Evolutionary conservation across 116 monocot genomes (phyloP).

Genomic region (Dioscorea cayenensis): DNA sequence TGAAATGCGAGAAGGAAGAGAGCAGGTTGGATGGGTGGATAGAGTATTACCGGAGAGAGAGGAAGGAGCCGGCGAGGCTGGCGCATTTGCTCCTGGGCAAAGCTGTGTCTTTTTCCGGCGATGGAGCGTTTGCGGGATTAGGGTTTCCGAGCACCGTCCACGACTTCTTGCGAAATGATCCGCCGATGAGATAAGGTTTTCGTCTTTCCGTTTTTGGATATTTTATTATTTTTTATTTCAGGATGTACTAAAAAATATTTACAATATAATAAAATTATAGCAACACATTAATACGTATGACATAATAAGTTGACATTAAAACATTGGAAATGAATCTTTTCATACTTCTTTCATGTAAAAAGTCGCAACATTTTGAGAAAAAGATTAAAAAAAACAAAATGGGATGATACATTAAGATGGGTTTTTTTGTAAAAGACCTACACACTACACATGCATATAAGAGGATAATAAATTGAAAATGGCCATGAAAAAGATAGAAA

Average conservation of each 20-base stretch:
- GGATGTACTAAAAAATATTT: too few species aligned
- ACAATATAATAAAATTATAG: too few species aligned
- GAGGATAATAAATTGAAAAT: too few species aligned
- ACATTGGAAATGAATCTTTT: too few species aligned
- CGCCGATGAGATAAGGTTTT: background rate
- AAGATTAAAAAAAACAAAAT: too few species aligned
- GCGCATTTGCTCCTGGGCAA: slow-evolving; percentile 34
- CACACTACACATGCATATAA: too few species aligned
- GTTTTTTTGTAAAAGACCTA: too few species aligned
- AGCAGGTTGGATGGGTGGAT: slow-evolving; percentile 38
- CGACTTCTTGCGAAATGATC: slow-evolving; percentile 23
- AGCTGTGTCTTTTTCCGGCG: slow-evolving; percentile 6
- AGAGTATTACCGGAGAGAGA: slow-evolving; percentile 8
- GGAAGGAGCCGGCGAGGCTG: slow-evolving; percentile 34
- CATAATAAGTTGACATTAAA: too few species aligned
- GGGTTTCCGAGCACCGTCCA: slow-evolving; percentile 17
- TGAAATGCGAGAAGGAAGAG: slow-evolving; percentile 28
- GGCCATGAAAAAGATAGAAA: background rate
- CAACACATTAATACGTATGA: too few species aligned
- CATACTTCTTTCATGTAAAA: too few species aligned
- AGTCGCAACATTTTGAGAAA: too few species aligned
- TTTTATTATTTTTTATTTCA: background rate
- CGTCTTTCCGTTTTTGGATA: background rate
- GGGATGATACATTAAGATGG: too few species aligned
- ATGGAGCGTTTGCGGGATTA: background rate